Evolutionary conservation across 192 early-diverging fungal genomes (phyloP).

Genomic region (Globomyces pollinis-pini): DNA sequence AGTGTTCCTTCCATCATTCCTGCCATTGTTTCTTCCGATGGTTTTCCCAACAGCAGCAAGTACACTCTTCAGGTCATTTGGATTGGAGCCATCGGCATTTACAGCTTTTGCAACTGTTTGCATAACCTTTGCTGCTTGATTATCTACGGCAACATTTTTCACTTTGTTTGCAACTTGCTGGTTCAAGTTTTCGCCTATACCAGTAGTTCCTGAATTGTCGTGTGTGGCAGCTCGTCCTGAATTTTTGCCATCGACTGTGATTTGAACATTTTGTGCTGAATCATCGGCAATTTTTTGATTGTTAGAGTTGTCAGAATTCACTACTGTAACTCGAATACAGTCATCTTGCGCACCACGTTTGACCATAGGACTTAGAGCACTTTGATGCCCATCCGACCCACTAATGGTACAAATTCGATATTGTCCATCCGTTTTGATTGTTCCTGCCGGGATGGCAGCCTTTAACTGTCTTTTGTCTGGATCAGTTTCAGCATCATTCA

Average conservation of each 20-base stretch:
- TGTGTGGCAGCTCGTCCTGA: neutral
- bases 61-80: too few species aligned
- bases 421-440: slow-evolving; percentile 21
- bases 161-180: neutral
- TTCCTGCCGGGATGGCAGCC: slow-evolving; percentile 23
- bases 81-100: neutral
- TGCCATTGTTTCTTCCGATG: neutral
- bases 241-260: neutral
- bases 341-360: slow-evolving; percentile 39
- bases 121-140: neutral
- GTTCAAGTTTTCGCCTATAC: neutral
- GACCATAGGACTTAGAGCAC: slow-evolving; percentile 29
- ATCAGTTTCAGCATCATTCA: slow-evolving; percentile 25
- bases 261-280: slow-evolving; percentile 1
- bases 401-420: slow-evolving; percentile 29
- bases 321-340: slow-evolving; percentile 31
- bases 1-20: neutral
- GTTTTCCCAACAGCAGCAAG: too few species aligned
- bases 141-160: neutral
- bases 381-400: slow-evolving; percentile 29
- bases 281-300: neutral
- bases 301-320: neutral
- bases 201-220: slow-evolving; percentile 7
- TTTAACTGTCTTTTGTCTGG: slow-evolving; percentile 13
- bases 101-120: neutral